Evolutionary conservation across 78 protist genomes (phyloP).

Genomic region (Chrysochromulina parva): DNA sequence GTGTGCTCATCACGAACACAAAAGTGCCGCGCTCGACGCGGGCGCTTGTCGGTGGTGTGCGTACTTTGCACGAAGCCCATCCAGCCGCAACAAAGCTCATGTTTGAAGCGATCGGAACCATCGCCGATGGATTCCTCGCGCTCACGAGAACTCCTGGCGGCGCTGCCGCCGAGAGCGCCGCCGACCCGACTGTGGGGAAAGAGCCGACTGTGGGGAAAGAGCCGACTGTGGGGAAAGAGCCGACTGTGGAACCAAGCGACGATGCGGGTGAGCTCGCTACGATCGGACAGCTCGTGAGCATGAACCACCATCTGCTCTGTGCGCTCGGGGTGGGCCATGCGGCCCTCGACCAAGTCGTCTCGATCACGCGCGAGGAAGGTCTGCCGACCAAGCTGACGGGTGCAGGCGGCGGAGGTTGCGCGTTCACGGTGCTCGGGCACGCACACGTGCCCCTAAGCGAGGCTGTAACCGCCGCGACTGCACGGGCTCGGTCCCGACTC

Average conservation of each 20-base stretch:
- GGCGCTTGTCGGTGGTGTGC: conserved; percentile 23
- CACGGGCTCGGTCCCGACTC: no score
- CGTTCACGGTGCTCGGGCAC: conserved; percentile 27
- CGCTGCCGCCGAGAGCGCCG: no score
- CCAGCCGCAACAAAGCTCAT: conserved; percentile 6
- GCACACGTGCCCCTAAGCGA: neutral
- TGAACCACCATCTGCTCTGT: conserved; percentile 41
- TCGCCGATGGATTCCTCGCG: neutral
- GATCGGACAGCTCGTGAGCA: conserved; percentile 35
- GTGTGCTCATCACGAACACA: conserved; percentile 23
- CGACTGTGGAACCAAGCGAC: no score
- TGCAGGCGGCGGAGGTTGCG: conserved; percentile 79
- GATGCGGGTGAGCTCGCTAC: no score
- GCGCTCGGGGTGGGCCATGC: no score
- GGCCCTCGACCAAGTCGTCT: neutral
- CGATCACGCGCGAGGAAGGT: conserved; percentile 9
- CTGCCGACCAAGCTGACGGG: conserved; percentile 66
- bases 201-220: no score
- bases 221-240: no score
- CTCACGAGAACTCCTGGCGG: no score
- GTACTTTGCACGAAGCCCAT: neutral
- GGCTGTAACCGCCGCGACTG: neutral
- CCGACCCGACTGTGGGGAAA: no score
- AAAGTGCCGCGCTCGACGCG: conserved; percentile 32
- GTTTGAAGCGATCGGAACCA: conserved; percentile 3